phyloP scores from a whole-genome alignment of 1,139 yeast species.

The Pichia sp. region DNA sequence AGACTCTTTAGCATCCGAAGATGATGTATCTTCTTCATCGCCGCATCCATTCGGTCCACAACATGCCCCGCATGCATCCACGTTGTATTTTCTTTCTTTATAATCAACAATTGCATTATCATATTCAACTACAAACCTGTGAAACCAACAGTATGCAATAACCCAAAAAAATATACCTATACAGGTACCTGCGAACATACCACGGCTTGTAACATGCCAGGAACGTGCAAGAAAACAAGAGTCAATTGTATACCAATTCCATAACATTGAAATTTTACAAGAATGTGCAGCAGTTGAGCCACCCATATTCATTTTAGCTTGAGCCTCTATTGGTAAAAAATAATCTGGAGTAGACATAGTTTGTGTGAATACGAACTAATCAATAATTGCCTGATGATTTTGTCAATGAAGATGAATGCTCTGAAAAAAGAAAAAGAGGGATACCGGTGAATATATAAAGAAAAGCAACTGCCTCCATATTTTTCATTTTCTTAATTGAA shows the following conservation, averaged over 20 bases:
- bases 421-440: neutral
- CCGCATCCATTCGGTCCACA: conserved; percentile 13
- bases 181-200: conserved; percentile 67
- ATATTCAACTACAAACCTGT: conserved; percentile 51
- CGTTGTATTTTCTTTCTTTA: conserved; percentile 12
- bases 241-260: conserved; percentile 58
- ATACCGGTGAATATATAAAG: neutral
- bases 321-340: conserved; percentile 10
- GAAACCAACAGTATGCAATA: conserved; percentile 50
- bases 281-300: conserved; percentile 1
- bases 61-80: conserved; percentile 5
- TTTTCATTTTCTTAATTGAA: neutral
- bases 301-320: conserved; percentile 16
- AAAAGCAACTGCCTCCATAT: neutral
- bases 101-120: conserved; percentile 35
- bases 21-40: neutral
- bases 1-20: neutral
- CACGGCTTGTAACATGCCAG: conserved; percentile 57
- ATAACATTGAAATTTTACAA: conserved; percentile 34
- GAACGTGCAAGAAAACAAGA: conserved; percentile 55
- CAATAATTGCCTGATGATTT: neutral
- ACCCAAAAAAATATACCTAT: conserved; percentile 57
- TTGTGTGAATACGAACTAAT: neutral
- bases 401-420: neutral
- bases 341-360: neutral